phyloP scores from a whole-genome alignment of 140 eudicot genomes.

The Flaveria floridana region DNA sequence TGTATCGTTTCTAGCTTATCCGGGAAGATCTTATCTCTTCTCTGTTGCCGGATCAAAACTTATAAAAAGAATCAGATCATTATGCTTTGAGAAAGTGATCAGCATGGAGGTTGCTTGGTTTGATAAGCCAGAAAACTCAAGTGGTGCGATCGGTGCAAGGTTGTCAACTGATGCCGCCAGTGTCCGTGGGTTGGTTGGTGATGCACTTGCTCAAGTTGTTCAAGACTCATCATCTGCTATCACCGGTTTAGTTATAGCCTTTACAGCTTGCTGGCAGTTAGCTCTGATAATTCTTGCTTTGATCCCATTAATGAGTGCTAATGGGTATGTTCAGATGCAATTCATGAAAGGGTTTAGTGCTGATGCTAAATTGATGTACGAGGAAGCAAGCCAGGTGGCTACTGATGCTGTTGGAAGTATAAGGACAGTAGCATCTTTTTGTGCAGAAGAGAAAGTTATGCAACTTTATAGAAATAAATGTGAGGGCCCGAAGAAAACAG shows the following conservation, averaged over 20 bases:
- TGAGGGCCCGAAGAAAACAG: conserved; percentile 64
- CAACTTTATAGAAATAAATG: conserved; percentile 56
- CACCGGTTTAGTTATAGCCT: conserved; percentile 63
- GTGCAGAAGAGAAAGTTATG: conserved; percentile 82
- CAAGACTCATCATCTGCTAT: conserved; percentile 50
- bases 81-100: conserved; percentile 67
- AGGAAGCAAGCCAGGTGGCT: conserved; percentile 88
- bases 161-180: conserved; percentile 76
- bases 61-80: conserved; percentile 55
- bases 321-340: conserved; percentile 58
- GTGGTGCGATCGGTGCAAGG: conserved; percentile 83
- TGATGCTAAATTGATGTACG: conserved; percentile 82
- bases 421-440: conserved; percentile 83
- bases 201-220: conserved; percentile 67
- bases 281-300: conserved; percentile 65
- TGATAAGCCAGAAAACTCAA: conserved; percentile 66
- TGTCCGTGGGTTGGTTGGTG: conserved; percentile 79
- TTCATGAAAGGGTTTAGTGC: conserved; percentile 81
- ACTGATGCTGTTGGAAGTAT: conserved; percentile 89
- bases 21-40: conserved; percentile 59
- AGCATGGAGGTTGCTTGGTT: conserved; percentile 85
- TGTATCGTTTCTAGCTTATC: conserved; percentile 50
- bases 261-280: conserved; percentile 72
- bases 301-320: conserved; percentile 59
- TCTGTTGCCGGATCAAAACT: conserved; percentile 69